A percentile compares a stretch with the other conserved stretches of the same genome.
Evolutionary conservation across 305 asterid genomes (phyloP).

Genomic region (Solanum hybrid): DNA sequence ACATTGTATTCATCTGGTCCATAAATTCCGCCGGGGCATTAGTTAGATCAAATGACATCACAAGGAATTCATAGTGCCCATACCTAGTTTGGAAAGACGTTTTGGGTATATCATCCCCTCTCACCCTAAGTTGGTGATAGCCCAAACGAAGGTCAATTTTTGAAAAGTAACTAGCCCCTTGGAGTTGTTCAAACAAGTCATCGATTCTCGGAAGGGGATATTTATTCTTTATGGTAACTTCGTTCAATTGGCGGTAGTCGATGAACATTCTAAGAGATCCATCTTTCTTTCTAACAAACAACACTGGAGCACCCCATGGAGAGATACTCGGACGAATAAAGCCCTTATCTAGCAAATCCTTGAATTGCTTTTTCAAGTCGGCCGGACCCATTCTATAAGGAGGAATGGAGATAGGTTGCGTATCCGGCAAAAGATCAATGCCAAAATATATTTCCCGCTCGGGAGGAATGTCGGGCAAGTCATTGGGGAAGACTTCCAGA

Average conservation of each 20-base stretch:
- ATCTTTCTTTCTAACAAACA: neutral
- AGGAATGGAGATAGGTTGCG: neutral
- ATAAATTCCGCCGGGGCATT: neutral
- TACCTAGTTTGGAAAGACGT: neutral
- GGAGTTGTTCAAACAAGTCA: neutral
- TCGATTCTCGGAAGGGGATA: neutral
- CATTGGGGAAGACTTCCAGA: neutral
- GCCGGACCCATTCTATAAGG: neutral
- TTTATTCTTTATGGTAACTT: neutral
- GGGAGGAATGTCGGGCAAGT: neutral
- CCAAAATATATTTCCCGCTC: neutral
- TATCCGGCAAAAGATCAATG: neutral
- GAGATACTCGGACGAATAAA: neutral
- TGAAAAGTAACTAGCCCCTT: neutral
- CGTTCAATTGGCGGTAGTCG: neutral
- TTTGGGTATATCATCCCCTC: neutral
- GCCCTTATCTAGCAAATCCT: neutral
- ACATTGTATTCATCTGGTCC: neutral
- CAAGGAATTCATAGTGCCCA: neutral
- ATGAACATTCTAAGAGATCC: neutral
- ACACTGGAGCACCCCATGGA: neutral
- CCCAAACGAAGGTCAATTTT: neutral
- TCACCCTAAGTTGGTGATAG: neutral
- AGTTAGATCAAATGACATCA: neutral
- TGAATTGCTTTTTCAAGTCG: too few species aligned